Conservation (phyloP, 164 flowering plant species). For the grape (Vitis vinifera) region DNA sequence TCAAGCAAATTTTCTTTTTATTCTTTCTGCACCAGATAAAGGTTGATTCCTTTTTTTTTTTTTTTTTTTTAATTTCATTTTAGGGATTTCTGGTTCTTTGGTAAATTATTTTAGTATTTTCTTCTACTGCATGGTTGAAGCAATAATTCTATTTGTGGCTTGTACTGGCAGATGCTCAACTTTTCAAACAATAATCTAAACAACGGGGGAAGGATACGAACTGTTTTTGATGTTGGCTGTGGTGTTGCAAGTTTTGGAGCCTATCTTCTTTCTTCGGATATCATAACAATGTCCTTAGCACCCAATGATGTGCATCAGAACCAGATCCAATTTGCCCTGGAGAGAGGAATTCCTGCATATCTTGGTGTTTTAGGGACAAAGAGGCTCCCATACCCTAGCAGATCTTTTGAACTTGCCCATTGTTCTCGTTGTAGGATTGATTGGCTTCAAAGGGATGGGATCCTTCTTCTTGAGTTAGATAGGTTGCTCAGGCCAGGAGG, state of each 20-base stretch:
- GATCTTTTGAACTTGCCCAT: constrained; percentile 56
- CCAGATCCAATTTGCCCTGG: constrained; percentile 52
- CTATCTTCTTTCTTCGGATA: constrained; percentile 42
- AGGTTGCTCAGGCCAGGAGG: constrained; percentile 54
- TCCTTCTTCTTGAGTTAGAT: constrained; percentile 52
- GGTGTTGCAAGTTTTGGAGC: constrained; percentile 60
- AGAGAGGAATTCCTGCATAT: constrained; percentile 56
- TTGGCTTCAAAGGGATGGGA: constrained; percentile 55
- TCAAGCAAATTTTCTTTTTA: no score
- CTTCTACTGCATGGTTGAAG: neutral
- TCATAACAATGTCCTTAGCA: constrained; percentile 50
- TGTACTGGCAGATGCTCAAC: constrained; percentile 41
- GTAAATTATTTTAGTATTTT: neutral
- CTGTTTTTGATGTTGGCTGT: constrained; percentile 55
- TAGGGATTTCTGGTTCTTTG: neutral
- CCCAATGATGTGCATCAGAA: constrained; percentile 58
- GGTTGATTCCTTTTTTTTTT: no score
- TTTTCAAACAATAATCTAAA: constrained; percentile 35
- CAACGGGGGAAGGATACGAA: constrained; percentile 39
- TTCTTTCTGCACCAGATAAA: no score
- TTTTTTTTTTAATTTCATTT: no score
- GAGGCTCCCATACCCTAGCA: constrained; percentile 55
- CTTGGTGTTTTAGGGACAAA: constrained; percentile 57
- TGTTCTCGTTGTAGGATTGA: constrained; percentile 57
- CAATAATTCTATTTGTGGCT: constrained; percentile 7